Evolutionary conservation across 768 basidiomycete species (phyloP).

Genomic region (Amanita molliuscula): DNA sequence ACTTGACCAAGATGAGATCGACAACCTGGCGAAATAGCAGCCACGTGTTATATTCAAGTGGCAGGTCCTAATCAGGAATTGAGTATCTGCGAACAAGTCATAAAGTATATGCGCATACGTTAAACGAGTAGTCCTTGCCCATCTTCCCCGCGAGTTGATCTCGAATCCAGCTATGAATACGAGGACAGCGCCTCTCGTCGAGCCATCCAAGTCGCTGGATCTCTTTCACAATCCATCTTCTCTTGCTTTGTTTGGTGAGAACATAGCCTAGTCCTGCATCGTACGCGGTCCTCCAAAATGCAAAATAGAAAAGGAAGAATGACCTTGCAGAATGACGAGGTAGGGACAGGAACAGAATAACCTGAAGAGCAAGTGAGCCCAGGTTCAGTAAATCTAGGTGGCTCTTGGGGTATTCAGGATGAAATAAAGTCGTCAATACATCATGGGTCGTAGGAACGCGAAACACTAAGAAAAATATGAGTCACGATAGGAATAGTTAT

Average conservation of each 20-base stretch:
- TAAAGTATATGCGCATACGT: constrained; percentile 28
- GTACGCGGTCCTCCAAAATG: constrained; percentile 88
- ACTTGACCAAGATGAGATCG: constrained; percentile 95
- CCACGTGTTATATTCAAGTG: constrained; percentile 94
- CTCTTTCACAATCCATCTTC: constrained; percentile 83
- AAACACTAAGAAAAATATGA: constrained; percentile 51
- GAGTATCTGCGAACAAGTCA: constrained; percentile 3
- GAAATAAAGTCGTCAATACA: constrained; percentile 75
- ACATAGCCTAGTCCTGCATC: constrained; percentile 92
- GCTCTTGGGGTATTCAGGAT: constrained; percentile 77
- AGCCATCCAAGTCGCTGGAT: constrained; percentile 81
- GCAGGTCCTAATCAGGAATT: constrained; percentile 50
- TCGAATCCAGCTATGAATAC: constrained; percentile 72
- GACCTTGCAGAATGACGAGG: constrained; percentile 41
- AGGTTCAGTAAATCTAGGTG: constrained; percentile 84
- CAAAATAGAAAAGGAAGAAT: constrained; percentile 87
- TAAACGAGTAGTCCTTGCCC: constrained; percentile 90
- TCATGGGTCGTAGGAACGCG: constrained; percentile 88
- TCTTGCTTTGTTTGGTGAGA: constrained; percentile 91
- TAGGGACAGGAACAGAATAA: constrained; percentile 61
- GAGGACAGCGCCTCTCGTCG: constrained; percentile 57
- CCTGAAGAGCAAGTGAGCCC: constrained; percentile 66
- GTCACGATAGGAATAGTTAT: constrained; percentile 4
- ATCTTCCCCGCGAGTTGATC: constrained; percentile 84
- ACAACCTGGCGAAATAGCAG: constrained; percentile 92